Percentiles rank a stretch among this genome's conserved stretches.
These are phyloP conservation scores for Verticillium alfalfae DNA, from an alignment of 2,329 filamentous ascomycete species.

Conservation along the genomic window DNA sequence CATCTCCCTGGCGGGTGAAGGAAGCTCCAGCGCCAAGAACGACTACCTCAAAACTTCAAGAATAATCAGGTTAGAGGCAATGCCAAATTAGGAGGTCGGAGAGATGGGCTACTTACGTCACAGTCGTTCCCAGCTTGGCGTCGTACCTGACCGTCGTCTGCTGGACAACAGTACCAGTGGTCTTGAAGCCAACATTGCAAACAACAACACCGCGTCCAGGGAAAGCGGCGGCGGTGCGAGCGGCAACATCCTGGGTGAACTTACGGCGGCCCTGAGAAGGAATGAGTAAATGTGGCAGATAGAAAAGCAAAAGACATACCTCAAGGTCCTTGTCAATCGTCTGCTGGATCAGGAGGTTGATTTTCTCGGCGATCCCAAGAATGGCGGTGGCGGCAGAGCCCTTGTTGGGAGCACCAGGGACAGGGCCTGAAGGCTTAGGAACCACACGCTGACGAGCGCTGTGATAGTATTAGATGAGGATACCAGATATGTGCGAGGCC, in stretches of 20 bases:
- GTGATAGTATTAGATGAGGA: background rate
- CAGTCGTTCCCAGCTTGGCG: background rate
- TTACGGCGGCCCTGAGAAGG: background rate
- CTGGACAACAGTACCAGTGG: background rate
- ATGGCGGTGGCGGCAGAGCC: background rate
- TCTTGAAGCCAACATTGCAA: background rate
- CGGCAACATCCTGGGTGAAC: background rate
- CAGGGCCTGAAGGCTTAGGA: background rate
- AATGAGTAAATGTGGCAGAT: background rate
- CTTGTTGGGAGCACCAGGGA: background rate
- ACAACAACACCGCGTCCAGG: background rate
- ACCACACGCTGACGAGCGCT: background rate
- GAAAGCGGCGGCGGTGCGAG: background rate
- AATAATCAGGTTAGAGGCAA: background rate
- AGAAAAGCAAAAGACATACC: background rate
- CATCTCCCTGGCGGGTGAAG: background rate
- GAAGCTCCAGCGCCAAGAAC: background rate
- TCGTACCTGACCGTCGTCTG: background rate
- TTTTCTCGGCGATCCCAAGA: background rate
- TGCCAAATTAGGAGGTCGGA: background rate
- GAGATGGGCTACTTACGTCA: background rate
- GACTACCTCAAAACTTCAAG: background rate
- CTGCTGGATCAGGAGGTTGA: background rate
- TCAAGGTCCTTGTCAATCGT: background rate
- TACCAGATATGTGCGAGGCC: background rate